Evolutionary conservation across 805 yeast genomes (phyloP).

Genomic region (Wickerhamomyces chaumierensis): DNA sequence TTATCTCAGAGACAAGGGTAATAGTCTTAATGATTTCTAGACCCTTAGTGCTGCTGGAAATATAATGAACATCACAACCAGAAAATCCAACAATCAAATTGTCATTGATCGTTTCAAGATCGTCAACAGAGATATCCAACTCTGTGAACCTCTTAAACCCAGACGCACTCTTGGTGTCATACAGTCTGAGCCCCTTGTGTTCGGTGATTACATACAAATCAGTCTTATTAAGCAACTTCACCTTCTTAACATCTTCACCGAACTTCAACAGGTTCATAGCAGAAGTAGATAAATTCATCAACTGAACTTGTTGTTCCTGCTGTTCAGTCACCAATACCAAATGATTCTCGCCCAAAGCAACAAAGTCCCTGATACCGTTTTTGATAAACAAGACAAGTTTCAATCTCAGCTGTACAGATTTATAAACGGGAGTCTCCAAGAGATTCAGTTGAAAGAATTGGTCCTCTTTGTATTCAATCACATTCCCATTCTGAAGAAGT

Average conservation of each 20-base stretch:
- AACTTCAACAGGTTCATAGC: slow-evolving; percentile 5
- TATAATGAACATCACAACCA: not conserved
- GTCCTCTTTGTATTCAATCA: slow-evolving; percentile 6
- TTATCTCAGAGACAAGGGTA: not conserved
- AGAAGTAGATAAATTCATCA: slow-evolving; percentile 10
- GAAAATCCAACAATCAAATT: not conserved
- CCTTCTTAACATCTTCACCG: slow-evolving; percentile 1
- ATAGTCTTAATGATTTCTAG: not conserved
- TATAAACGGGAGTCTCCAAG: slow-evolving; percentile 14
- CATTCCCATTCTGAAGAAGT: slow-evolving; percentile 16
- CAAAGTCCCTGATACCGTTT: slow-evolving; percentile 13
- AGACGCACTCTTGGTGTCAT: not conserved
- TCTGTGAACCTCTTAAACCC: not conserved
- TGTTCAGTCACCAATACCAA: slow-evolving; percentile 11
- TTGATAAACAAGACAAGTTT: slow-evolving; percentile 18
- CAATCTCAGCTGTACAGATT: slow-evolving; percentile 14
- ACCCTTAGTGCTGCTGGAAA: too few relatives aligned
- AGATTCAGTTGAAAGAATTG: slow-evolving; percentile 10
- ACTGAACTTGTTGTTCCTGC: too few relatives aligned
- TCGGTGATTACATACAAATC: slow-evolving; percentile 2
- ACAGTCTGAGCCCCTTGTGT: not conserved
- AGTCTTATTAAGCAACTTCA: not conserved
- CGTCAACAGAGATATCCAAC: not conserved
- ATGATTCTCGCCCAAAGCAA: slow-evolving; percentile 9
- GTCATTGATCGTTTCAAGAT: not conserved